A percentile compares a stretch with the other conserved stretches of the same genome.
These are phyloP conservation scores for Glomus cerebriforme DNA, from an alignment of 192 early-diverging fungal genomes.

Conservation along the genomic window DNA sequence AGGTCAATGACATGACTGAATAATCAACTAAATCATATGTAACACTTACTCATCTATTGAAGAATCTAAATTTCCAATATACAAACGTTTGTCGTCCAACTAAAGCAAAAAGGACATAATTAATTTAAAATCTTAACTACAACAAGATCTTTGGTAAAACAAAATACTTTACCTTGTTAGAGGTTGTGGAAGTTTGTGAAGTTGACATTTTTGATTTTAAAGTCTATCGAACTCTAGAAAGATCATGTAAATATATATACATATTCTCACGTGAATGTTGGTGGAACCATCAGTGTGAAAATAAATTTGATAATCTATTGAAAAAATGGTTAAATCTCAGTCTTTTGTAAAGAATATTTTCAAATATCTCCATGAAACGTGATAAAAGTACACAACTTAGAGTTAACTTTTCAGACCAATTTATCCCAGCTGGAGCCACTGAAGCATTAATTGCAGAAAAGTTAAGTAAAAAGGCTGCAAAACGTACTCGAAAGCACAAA, in stretches of 20 bases:
- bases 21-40: background rate
- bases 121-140: background rate
- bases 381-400: background rate
- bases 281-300: background rate
- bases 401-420: background rate
- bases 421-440: background rate
- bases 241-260: background rate
- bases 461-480: background rate
- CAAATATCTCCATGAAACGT: background rate
- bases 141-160: background rate
- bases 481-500: background rate
- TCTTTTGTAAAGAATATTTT: too few relatives aligned
- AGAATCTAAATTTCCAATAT: conserved; percentile 69
- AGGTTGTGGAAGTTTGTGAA: background rate
- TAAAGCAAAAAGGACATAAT: background rate
- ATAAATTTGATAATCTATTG: background rate
- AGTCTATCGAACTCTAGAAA: too few relatives aligned
- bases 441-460: background rate
- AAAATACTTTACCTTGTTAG: background rate
- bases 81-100: conserved; percentile 57
- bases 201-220: background rate
- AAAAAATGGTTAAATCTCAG: background rate
- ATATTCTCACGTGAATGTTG: too few relatives aligned
- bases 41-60: conserved; percentile 61
- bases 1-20: background rate